Evolutionary conservation across 2,329 filamentous ascomycete species (phyloP).

Genomic region (Stromatinia cepivora): DNA sequence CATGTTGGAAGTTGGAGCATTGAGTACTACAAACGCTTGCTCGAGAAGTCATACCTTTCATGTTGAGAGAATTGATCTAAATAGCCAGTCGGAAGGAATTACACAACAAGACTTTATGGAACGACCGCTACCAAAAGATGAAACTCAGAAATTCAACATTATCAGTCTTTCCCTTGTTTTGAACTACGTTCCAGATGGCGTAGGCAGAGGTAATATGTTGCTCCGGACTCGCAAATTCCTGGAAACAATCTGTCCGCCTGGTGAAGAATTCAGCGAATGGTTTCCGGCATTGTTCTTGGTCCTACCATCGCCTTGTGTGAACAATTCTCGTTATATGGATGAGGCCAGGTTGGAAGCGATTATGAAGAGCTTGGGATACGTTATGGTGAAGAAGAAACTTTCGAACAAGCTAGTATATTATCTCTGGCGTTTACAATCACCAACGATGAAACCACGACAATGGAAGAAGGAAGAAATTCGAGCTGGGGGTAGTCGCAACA

Average conservation of each 20-base stretch:
- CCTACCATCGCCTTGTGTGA: slow-evolving; percentile 81
- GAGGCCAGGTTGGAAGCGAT: slow-evolving; percentile 67
- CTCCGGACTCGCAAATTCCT: slow-evolving; percentile 72
- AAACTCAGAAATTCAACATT: slow-evolving; percentile 74
- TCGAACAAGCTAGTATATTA: slow-evolving; percentile 87
- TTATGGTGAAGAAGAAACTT: slow-evolving; percentile 63
- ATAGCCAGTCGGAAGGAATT: slow-evolving; percentile 81
- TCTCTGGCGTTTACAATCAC: slow-evolving; percentile 62
- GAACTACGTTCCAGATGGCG: slow-evolving; percentile 85
- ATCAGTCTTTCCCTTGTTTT: slow-evolving; percentile 90
- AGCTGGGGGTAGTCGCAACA: slow-evolving; percentile 76
- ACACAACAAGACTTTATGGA: slow-evolving; percentile 92
- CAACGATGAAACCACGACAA: slow-evolving; percentile 32
- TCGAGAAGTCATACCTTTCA: slow-evolving; percentile 70
- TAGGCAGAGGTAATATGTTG: slow-evolving; percentile 80
- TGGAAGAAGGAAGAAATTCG: slow-evolving; percentile 72
- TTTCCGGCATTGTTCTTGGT: slow-evolving; percentile 84
- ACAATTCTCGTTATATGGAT: slow-evolving; percentile 88
- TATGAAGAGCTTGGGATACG: slow-evolving; percentile 76
- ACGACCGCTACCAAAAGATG: slow-evolving; percentile 66
- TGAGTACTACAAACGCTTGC: slow-evolving; percentile 83
- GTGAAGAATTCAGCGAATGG: slow-evolving; percentile 36
- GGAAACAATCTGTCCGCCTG: slow-evolving; percentile 40
- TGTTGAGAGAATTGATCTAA: slow-evolving; percentile 83
- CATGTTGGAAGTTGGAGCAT: slow-evolving; percentile 85